Percentiles rank a stretch among this genome's conserved stretches.
These are phyloP conservation scores for Helicostylum pulchrum DNA, from an alignment of 192 early-diverging fungal genomes.

Conservation along the genomic window DNA sequence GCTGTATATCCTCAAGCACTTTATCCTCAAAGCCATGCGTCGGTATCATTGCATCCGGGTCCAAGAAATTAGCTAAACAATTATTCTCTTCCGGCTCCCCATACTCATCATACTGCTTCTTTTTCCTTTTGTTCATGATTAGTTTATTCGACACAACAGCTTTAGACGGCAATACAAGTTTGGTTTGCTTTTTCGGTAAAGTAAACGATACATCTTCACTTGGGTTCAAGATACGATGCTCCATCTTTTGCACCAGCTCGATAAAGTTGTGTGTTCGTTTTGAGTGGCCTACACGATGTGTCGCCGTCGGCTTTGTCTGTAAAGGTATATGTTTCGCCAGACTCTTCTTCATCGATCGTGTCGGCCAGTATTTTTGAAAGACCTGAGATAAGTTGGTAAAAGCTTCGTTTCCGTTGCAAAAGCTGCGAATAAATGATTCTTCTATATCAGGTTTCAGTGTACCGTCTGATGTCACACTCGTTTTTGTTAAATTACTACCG, in stretches of 20 bases:
- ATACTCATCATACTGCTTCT: neutral
- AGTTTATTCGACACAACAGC: neutral
- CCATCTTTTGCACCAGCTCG: neutral
- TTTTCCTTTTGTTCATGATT: neutral
- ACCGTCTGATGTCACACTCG: conserved; percentile 23
- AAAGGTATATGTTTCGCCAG: neutral
- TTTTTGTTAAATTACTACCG: conserved; percentile 13
- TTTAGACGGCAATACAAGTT: neutral
- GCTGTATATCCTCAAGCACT: neutral
- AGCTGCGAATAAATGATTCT: conserved; percentile 8
- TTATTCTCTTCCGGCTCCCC: neutral
- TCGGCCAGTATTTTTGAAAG: conserved; percentile 15
- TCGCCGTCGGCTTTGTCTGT: neutral
- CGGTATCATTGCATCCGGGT: neutral
- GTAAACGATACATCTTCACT: neutral
- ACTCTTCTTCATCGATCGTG: neutral
- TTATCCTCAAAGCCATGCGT: neutral
- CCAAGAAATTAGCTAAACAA: neutral
- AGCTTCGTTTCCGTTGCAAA: neutral
- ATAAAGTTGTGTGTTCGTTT: conserved; percentile 9
- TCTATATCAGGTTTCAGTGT: conserved; percentile 8
- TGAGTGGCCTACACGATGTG: neutral
- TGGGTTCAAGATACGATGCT: conserved; percentile 17
- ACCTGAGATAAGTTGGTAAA: neutral
- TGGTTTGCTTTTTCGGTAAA: neutral